A percentile compares a stretch with the other conserved stretches of the same genome.
Evolutionary conservation across 331 rosid species (phyloP).

Genomic region (Acacia concinna): DNA sequence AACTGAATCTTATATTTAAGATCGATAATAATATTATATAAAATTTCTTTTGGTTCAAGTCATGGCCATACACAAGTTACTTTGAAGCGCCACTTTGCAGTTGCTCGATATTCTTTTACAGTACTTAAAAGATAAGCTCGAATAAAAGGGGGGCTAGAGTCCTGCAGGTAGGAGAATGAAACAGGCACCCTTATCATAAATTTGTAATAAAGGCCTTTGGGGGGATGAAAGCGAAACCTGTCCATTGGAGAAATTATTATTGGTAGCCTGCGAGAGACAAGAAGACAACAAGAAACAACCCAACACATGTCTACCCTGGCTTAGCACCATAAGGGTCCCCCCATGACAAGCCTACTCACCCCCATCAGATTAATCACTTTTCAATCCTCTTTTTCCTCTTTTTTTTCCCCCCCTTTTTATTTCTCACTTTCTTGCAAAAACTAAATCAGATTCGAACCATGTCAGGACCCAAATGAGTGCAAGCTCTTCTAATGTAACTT

Average conservation of each 20-base stretch:
- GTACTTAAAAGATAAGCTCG: constrained; percentile 25
- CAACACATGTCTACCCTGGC: constrained; percentile 32
- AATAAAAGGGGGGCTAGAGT: constrained; percentile 31
- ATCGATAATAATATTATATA: too few relatives aligned
- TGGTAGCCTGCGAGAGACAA: constrained; percentile 26
- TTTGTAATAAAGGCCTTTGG: not conserved
- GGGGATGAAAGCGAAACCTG: constrained; percentile 39
- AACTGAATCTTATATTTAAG: too few relatives aligned
- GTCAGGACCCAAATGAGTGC: not conserved
- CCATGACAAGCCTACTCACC: constrained; percentile 7
- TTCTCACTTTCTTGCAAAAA: too few relatives aligned
- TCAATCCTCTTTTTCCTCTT: not conserved
- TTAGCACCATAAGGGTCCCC: constrained; percentile 38
- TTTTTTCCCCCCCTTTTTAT: not conserved
- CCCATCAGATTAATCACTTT: constrained; percentile 21
- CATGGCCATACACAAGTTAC: not conserved
- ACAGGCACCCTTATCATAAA: constrained; percentile 31
- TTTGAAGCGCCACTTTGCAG: not conserved
- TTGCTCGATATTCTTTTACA: not conserved
- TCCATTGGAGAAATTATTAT: constrained; percentile 22
- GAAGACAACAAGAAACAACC: constrained; percentile 45
- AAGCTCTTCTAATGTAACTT: not conserved
- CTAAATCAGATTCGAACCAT: not conserved
- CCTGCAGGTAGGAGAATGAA: constrained; percentile 27
- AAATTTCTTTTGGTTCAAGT: not conserved